Conservation (phyloP, 1,139 yeast genomes). For the Zygoascus meyerae region DNA sequence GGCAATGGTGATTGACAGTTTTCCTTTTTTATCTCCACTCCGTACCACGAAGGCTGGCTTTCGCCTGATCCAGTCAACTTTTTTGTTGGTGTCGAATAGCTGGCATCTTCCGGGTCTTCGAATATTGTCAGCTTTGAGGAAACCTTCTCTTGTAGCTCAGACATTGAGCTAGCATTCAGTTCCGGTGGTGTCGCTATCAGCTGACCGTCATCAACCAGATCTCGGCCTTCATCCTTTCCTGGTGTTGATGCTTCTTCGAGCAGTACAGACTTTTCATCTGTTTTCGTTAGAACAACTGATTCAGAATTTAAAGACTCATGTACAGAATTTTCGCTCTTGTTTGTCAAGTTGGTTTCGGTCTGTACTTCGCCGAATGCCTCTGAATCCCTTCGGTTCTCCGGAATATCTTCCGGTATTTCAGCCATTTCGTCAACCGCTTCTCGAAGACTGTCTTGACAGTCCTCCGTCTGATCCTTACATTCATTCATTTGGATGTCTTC, state of each 20-base stretch:
- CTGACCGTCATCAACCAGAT: not conserved
- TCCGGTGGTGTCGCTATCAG: not conserved
- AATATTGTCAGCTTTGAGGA: constrained; percentile 15
- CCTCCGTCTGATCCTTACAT: not conserved
- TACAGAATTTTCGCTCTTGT: too few relatives aligned
- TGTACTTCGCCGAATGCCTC: too few relatives aligned
- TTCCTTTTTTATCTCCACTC: constrained; percentile 19
- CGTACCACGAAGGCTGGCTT: constrained; percentile 17
- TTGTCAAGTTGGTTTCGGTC: too few relatives aligned
- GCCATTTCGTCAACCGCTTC: not conserved
- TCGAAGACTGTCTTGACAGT: not conserved
- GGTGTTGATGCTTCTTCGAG: not conserved
- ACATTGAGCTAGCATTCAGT: constrained; percentile 6
- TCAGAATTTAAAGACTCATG: too few relatives aligned
- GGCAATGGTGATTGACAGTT: constrained; percentile 24
- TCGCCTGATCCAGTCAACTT: not conserved
- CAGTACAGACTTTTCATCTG: too few relatives aligned
- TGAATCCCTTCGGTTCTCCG: too few relatives aligned
- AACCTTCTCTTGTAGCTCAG: constrained; percentile 9
- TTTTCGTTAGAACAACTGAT: too few relatives aligned
- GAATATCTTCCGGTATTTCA: too few relatives aligned
- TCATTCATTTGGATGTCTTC: not conserved
- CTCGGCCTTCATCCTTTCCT: not conserved
- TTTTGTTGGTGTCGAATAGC: constrained; percentile 5
- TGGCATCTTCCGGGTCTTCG: constrained; percentile 15